phyloP scores from a whole-genome alignment of 495 filamentous ascomycete species.

The Trypethelium eluteriae region DNA sequence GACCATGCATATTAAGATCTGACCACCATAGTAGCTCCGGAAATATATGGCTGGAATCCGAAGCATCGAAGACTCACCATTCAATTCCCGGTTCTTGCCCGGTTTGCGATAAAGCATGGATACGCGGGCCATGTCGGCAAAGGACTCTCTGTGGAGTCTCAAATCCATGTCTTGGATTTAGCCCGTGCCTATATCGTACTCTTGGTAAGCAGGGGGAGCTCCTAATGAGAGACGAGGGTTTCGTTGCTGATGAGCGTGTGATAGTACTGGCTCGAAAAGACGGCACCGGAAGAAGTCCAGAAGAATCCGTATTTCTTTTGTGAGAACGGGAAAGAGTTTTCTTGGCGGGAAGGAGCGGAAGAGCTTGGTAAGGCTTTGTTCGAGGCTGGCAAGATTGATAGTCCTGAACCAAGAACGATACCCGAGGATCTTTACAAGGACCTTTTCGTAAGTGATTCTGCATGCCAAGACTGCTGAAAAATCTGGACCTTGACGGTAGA shows the following conservation, averaged over 20 bases:
- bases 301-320: constrained; percentile 37
- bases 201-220: constrained; percentile 24
- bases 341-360: constrained; percentile 27
- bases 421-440: constrained; percentile 29
- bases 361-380: constrained; percentile 29
- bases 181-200: constrained; percentile 25
- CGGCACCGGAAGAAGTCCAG: constrained; percentile 17
- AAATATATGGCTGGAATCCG: constrained; percentile 21
- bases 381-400: constrained; percentile 24
- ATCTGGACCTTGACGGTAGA: background rate
- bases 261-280: constrained; percentile 19
- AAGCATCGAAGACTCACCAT: constrained; percentile 31
- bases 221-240: too few species aligned
- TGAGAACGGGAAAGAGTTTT: constrained; percentile 34
- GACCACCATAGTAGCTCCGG: background rate
- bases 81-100: constrained; percentile 30
- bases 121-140: constrained; percentile 29
- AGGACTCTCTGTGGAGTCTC: constrained; percentile 28
- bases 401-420: constrained; percentile 27
- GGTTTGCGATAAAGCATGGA: constrained; percentile 37
- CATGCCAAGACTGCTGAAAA: background rate
- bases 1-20: background rate
- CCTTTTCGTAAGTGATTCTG: constrained; percentile 26
- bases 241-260: background rate
- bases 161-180: constrained; percentile 23